phyloP scores from a whole-genome alignment of 176 grass and related monocot species.

The Ensete ventricosum region DNA sequence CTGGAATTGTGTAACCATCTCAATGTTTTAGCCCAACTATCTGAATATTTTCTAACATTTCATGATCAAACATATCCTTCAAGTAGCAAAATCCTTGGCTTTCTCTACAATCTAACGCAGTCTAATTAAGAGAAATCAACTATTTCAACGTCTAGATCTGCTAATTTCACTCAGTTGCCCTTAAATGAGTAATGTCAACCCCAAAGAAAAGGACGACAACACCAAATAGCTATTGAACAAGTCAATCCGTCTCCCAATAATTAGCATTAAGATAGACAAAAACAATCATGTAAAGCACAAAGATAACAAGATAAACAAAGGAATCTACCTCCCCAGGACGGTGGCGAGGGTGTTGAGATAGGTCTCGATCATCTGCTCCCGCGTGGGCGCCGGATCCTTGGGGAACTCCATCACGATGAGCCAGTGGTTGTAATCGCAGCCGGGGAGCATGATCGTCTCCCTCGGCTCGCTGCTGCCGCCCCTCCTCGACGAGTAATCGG shows the following conservation, averaged over 20 bases:
- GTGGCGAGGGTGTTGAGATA: constrained; percentile 91
- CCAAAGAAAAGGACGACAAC: neutral
- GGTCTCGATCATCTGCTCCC: constrained; percentile 97
- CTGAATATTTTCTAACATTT: neutral
- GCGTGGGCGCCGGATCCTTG: constrained; percentile 87
- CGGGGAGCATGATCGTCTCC: constrained; percentile 85
- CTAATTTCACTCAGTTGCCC: neutral
- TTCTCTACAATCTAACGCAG: neutral
- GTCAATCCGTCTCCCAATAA: too few species aligned
- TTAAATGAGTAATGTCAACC: neutral
- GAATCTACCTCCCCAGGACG: constrained; percentile 70
- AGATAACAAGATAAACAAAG: neutral
- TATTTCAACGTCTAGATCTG: neutral
- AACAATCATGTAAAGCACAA: neutral
- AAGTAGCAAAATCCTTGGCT: neutral
- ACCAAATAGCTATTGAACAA: neutral
- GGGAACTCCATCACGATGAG: constrained; percentile 98
- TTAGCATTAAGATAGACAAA: neutral
- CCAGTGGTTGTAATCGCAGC: constrained; percentile 99
- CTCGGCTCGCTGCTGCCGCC: constrained; percentile 35
- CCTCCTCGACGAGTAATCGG: constrained; percentile 1
- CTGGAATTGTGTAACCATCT: too few species aligned
- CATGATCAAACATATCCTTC: neutral
- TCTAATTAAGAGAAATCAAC: neutral
- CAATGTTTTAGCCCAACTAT: neutral